These are phyloP conservation scores for Boletus vinaceobasis DNA, from an alignment of 768 basidiomycete genomes.

Conservation along the genomic window DNA sequence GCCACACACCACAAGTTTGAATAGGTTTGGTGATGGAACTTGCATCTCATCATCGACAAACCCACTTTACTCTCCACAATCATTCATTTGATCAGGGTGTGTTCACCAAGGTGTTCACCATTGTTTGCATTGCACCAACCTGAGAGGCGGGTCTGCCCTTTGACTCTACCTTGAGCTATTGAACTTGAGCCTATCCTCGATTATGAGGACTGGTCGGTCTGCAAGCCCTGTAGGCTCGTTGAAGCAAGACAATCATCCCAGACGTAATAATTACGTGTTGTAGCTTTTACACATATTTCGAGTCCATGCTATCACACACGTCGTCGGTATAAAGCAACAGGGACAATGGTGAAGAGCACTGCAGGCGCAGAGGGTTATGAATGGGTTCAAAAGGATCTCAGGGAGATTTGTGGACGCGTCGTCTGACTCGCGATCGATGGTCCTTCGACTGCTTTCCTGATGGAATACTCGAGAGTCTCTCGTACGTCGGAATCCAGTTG, in stretches of 20 bases:
- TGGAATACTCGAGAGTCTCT: conserved; percentile 69
- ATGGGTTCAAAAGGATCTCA: conserved; percentile 57
- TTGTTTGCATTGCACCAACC: no score
- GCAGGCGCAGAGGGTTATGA: not conserved
- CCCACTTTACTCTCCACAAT: no score
- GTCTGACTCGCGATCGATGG: conserved; percentile 33
- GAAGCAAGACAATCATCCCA: not conserved
- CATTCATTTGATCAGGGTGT: no score
- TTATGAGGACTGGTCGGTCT: not conserved
- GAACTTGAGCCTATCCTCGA: not conserved
- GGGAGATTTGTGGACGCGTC: conserved; percentile 73
- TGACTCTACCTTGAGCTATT: not conserved
- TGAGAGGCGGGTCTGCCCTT: no score
- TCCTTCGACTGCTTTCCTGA: conserved; percentile 70
- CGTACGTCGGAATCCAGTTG: conserved; percentile 56
- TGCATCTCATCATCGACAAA: no score
- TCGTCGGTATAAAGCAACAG: conserved; percentile 1
- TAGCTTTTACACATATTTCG: not conserved
- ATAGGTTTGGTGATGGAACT: no score
- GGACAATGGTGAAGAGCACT: not conserved
- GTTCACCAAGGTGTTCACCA: no score
- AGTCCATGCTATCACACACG: not conserved
- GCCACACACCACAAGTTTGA: no score
- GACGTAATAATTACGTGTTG: not conserved
- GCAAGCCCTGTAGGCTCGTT: not conserved